phyloP scores from a whole-genome alignment of 2,329 filamentous ascomycete genomes.

The Diplodia seriata region DNA sequence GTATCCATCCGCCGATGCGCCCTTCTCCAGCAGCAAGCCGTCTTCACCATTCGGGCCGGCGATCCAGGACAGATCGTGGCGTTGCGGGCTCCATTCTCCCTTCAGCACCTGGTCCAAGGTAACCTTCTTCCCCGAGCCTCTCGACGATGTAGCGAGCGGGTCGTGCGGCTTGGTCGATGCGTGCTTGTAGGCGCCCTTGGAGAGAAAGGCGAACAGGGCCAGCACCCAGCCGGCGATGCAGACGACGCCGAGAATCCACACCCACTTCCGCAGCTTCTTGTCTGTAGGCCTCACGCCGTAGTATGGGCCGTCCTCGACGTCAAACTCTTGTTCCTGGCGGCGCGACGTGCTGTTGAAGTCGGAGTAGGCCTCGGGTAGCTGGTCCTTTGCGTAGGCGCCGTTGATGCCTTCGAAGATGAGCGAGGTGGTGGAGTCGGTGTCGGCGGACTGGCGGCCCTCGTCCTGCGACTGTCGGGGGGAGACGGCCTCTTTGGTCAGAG shows the following conservation, averaged over 20 bases:
- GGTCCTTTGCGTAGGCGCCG: constrained; percentile 55
- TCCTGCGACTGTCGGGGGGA: constrained; percentile 44
- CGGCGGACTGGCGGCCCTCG: constrained; percentile 62
- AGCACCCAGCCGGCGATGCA: constrained; percentile 72
- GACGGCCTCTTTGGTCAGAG: constrained; percentile 48
- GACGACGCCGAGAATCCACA: constrained; percentile 67
- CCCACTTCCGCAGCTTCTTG: constrained; percentile 66
- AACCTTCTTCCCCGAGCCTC: constrained; percentile 73
- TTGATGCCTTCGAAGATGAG: constrained; percentile 79
- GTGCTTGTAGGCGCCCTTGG: constrained; percentile 69
- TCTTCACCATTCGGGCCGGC: constrained; percentile 77
- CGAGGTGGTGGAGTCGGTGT: constrained; percentile 84
- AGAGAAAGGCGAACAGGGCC: constrained; percentile 71
- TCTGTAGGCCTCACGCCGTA: constrained; percentile 64
- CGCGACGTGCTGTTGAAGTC: constrained; percentile 51
- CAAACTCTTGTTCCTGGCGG: constrained; percentile 58
- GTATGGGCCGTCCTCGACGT: constrained; percentile 59
- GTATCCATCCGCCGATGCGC: constrained; percentile 64
- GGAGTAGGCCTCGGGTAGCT: constrained; percentile 46
- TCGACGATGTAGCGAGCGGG: constrained; percentile 67
- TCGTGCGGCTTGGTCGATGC: constrained; percentile 70
- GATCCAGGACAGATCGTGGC: constrained; percentile 78
- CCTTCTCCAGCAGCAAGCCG: constrained; percentile 80
- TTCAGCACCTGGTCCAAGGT: constrained; percentile 73
- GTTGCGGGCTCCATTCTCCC: constrained; percentile 69